Evolutionary conservation across 116 monocot genomes (phyloP), one percentile per base, ranked within the genome.

Genomic region (Posidonia oceanica): DNA sequence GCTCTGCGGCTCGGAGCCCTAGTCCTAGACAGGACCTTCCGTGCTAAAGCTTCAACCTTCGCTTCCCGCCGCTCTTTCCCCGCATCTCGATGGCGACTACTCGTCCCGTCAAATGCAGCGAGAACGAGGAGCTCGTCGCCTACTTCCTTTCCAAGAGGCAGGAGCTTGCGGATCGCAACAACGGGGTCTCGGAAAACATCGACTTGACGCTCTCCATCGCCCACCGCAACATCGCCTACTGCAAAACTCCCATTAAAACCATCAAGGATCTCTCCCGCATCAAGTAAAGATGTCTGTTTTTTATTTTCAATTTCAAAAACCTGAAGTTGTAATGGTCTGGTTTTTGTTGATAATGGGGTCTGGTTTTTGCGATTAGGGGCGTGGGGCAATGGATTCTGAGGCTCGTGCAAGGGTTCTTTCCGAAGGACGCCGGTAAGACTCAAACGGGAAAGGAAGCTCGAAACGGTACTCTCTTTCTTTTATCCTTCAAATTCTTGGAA

Each of bases 381-480:
- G 87, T 97, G 55, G 97, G 97, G n/a, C 83, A 89, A 71, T 97
- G 97, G 97, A 80, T 89, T 37, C 23, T 92, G 52, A 75, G 83
- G 72, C 76, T 85, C 14, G 83, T 92, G 87, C 69, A 87, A 72
- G 89, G 71, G 21, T 92, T 77, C 64, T 97, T 97, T 61, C 77
- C 80, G 0, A 71, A 77, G 4, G 61, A 70, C 36, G 55, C 69
- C 29, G 82, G 74, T 12, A 23, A 15, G 21, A 56, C 55, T 41
- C 66, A 70, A n/a, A 20, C 77, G 1, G 72, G 74, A 66, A 60
- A 69, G 54, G 52, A 4, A 6, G 54, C 80, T 18, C 75, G 64
- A 77, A 87, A 67, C 5, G 91, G 85, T 88, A 74, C 56, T 17
- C 4, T 37, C 14, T 67, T 58, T 36, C 63, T 14, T 21, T 70